phyloP scores from a whole-genome alignment of 1,139 yeast species.

The Debaryomycetaceae sp. region DNA sequence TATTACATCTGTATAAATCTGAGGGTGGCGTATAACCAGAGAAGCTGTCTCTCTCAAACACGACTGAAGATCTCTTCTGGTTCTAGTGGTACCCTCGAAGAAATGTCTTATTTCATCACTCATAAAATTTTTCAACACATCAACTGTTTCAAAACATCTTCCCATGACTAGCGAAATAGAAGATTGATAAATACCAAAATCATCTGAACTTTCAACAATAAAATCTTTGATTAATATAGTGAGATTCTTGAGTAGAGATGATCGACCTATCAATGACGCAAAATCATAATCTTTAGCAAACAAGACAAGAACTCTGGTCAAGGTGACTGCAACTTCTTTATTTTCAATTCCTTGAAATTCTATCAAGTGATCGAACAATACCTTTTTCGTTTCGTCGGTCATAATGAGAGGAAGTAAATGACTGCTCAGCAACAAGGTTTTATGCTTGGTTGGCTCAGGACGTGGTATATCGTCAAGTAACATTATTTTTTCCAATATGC shows the following conservation, averaged over 20 bases:
- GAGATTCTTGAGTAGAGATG: constrained; percentile 30
- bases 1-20: constrained; percentile 50
- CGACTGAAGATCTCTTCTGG: constrained; percentile 45
- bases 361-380: constrained; percentile 43
- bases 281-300: constrained; percentile 44
- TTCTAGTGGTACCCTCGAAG: constrained; percentile 22
- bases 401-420: constrained; percentile 16
- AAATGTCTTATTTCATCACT: constrained; percentile 42
- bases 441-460: constrained; percentile 15
- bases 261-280: constrained; percentile 38
- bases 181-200: constrained; percentile 11
- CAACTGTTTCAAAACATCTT: constrained; percentile 64
- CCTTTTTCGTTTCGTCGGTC: constrained; percentile 22
- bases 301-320: constrained; percentile 51
- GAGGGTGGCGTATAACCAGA: constrained; percentile 58
- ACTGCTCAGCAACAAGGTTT: constrained; percentile 10
- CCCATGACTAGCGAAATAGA: constrained; percentile 48
- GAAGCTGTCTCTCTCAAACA: constrained; percentile 55
- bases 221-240: constrained; percentile 12
- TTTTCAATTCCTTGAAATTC: constrained; percentile 35
- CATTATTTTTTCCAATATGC: constrained; percentile 47
- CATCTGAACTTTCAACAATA: constrained; percentile 8
- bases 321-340: constrained; percentile 46
- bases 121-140: constrained; percentile 48
- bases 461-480: constrained; percentile 43